Percentiles rank a stretch among this genome's conserved stretches.
phyloP scores from a whole-genome alignment of 2,329 filamentous ascomycete species.

The Periglandula ipomoeae region DNA sequence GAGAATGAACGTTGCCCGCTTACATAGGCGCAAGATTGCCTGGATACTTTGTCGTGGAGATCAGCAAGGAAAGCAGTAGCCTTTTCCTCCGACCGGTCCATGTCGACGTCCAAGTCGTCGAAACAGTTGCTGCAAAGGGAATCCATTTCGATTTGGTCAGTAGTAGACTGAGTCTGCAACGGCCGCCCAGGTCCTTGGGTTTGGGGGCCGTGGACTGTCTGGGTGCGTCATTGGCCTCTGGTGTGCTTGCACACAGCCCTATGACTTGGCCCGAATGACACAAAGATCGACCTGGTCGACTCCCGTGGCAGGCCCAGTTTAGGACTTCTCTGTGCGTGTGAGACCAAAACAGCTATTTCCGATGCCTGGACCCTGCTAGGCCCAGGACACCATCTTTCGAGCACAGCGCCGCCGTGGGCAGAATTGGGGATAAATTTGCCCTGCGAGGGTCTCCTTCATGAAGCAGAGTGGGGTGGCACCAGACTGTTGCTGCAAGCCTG shows the following conservation, averaged over 20 bases:
- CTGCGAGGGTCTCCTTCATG: too few species aligned
- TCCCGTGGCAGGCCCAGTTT: neutral
- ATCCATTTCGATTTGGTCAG: neutral
- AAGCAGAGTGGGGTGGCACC: too few species aligned
- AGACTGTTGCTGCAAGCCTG: too few species aligned
- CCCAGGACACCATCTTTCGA: neutral
- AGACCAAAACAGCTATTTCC: slow-evolving; percentile 8
- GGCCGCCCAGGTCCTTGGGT: neutral
- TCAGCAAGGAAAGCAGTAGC: neutral
- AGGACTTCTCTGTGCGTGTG: neutral
- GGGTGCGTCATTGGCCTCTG: slow-evolving; percentile 3
- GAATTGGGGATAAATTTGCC: neutral
- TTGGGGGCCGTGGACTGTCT: neutral
- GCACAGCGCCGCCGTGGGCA: neutral
- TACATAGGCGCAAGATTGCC: too few species aligned
- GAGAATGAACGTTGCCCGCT: too few species aligned
- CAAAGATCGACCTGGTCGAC: slow-evolving; percentile 6
- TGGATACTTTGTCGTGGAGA: too few species aligned
- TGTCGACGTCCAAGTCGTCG: neutral
- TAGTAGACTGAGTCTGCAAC: too few species aligned
- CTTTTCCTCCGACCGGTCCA: neutral
- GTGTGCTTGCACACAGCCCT: slow-evolving; percentile 6
- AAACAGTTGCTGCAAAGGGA: neutral
- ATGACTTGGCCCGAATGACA: slow-evolving; percentile 3
- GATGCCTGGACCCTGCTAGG: neutral